phyloP scores from a whole-genome alignment of 1,284 basidiomycete species.

The Microbotryum violaceum region DNA sequence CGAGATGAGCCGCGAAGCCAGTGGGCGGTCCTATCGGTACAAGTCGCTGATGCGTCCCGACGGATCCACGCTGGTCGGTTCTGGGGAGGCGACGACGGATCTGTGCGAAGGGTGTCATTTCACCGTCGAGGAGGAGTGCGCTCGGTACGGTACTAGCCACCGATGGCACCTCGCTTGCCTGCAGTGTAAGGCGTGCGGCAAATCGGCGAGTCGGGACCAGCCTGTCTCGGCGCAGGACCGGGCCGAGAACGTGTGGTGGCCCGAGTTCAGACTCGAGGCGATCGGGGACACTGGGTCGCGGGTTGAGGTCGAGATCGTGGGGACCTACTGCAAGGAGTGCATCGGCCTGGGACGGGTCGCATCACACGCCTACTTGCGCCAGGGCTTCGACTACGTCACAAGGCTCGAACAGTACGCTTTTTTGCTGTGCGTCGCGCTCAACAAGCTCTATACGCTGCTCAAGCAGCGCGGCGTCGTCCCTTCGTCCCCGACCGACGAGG shows the following conservation, averaged over 20 bases:
- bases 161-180: constrained; percentile 95
- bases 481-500: constrained; percentile 54
- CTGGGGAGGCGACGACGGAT: constrained; percentile 50
- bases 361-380: constrained; percentile 4
- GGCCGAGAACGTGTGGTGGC: constrained; percentile 6
- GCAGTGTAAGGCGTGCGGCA: constrained; percentile 71
- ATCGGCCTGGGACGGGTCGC: constrained; percentile 38
- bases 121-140: constrained; percentile 96
- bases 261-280: constrained; percentile 20
- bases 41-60: constrained; percentile 33
- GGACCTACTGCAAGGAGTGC: constrained; percentile 68
- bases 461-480: constrained; percentile 87
- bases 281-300: constrained; percentile 20
- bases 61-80: constrained; percentile 38
- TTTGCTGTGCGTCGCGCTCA: constrained; percentile 87
- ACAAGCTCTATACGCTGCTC: constrained; percentile 80
- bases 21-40: constrained; percentile 37
- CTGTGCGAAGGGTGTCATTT: constrained; percentile 79
- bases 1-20: constrained; percentile 5
- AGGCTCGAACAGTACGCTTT: constrained; percentile 97
- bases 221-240: constrained; percentile 40
- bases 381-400: constrained; percentile 84
- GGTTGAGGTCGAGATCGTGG: constrained; percentile 32
- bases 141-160: constrained; percentile 82
- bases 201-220: constrained; percentile 48